Conservation (phyloP, 768 basidiomycete species). For the Myochromella boudieri region DNA sequence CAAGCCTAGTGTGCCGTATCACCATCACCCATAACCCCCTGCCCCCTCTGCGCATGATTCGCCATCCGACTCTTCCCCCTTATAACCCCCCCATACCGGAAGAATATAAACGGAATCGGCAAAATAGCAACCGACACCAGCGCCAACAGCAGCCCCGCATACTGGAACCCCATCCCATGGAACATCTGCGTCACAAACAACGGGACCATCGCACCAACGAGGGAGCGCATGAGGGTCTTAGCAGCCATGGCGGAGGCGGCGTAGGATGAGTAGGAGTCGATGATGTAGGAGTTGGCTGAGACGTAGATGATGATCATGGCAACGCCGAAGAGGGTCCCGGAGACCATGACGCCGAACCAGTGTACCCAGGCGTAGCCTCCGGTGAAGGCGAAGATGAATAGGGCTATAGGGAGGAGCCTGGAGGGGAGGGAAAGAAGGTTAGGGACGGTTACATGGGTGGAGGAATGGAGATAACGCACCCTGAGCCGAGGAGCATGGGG, state of each 20-base stretch:
- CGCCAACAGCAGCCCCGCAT: constrained; percentile 35
- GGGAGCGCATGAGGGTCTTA: constrained; percentile 39
- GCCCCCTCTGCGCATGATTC: constrained; percentile 9
- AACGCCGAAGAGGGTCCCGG: constrained; percentile 38
- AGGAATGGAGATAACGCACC: constrained; percentile 25
- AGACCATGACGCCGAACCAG: constrained; percentile 35
- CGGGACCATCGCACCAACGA: constrained; percentile 35
- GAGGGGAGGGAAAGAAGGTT: background rate
- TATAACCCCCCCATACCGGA: constrained; percentile 39
- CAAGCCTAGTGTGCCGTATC: no score
- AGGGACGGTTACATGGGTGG: background rate
- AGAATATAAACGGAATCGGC: constrained; percentile 43
- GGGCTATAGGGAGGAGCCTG: constrained; percentile 36
- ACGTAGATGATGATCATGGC: constrained; percentile 44
- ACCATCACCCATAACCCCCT: constrained; percentile 8
- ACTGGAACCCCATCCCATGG: constrained; percentile 40
- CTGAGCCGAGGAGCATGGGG: constrained; percentile 39
- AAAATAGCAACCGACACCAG: constrained; percentile 29
- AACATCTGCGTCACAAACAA: constrained; percentile 43
- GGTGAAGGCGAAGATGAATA: constrained; percentile 46
- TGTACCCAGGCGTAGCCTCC: constrained; percentile 39
- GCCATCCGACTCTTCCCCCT: constrained; percentile 21
- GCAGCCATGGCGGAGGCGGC: constrained; percentile 47
- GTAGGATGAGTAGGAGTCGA: constrained; percentile 40
- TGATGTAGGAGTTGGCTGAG: constrained; percentile 44